phyloP scores from a whole-genome alignment of 2,329 filamentous ascomycete genomes.

The Cladosporium sp. region DNA sequence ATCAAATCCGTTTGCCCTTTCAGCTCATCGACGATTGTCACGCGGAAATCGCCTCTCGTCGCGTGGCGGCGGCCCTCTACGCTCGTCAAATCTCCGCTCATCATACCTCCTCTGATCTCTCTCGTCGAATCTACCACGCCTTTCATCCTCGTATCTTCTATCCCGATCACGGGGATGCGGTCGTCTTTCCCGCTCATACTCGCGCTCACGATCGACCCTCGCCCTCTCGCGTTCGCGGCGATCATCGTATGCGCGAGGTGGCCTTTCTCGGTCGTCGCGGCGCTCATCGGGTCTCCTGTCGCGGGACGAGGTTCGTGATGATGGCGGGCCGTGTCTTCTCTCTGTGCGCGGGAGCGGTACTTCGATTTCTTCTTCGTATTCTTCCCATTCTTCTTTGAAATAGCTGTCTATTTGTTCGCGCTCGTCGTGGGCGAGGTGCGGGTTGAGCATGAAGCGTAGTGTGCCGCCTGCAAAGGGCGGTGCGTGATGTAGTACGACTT shows the following conservation, averaged over 20 bases:
- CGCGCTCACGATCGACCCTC: conserved; percentile 21
- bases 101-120: conserved; percentile 22
- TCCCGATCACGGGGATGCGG: conserved; percentile 18
- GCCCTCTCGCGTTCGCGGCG: conserved; percentile 22
- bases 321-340: conserved; percentile 11
- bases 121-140: conserved; percentile 23
- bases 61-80: neutral
- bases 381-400: conserved; percentile 70
- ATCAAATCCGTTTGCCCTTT: too few species aligned
- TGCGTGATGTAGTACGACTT: conserved; percentile 1
- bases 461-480: conserved; percentile 52
- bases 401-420: conserved; percentile 62
- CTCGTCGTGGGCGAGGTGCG: conserved; percentile 69
- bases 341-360: conserved; percentile 29
- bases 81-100: conserved; percentile 18
- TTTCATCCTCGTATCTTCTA: conserved; percentile 27
- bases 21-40: conserved; percentile 4
- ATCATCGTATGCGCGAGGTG: conserved; percentile 1
- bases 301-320: conserved; percentile 14
- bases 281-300: conserved; percentile 1
- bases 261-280: conserved; percentile 13
- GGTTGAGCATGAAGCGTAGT: conserved; percentile 84
- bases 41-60: conserved; percentile 7
- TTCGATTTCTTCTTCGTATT: conserved; percentile 74
- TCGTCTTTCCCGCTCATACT: conserved; percentile 13